Evolutionary conservation across 2,329 filamentous ascomycete species (phyloP).

Genomic region (Epichloe glyceriae): DNA sequence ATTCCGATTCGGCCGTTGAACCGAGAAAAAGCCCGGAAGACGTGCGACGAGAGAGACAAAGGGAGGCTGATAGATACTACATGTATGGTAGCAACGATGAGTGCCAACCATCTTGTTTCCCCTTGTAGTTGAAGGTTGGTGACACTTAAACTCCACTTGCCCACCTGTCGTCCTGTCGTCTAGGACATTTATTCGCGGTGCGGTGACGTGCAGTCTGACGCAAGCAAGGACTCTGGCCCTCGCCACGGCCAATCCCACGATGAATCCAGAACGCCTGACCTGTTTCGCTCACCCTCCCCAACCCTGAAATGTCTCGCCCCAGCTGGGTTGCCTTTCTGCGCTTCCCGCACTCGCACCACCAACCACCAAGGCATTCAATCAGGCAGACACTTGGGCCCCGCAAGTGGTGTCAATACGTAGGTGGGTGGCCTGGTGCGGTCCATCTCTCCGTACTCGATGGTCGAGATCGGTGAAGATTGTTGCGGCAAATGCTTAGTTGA

Average conservation of each 20-base stretch:
- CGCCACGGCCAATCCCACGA: slow-evolving; percentile 3
- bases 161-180: too few species aligned
- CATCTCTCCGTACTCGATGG: neutral
- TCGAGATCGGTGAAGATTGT: slow-evolving; percentile 2
- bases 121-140: neutral
- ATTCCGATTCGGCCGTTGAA: neutral
- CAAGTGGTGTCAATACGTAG: neutral
- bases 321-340: slow-evolving; percentile 1
- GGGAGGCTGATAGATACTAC: neutral
- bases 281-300: slow-evolving; percentile 4
- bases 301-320: neutral
- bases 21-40: neutral
- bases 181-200: neutral
- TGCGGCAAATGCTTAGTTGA: neutral
- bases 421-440: neutral
- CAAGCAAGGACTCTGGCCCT: neutral
- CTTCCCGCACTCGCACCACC: slow-evolving; percentile 1
- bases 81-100: neutral
- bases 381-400: neutral
- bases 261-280: slow-evolving; percentile 2
- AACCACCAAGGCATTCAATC: neutral
- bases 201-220: slow-evolving; percentile 5
- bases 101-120: neutral
- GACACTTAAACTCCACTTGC: neutral
- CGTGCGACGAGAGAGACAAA: neutral